Evolutionary conservation across 2,329 filamentous ascomycete genomes (phyloP).

Genomic region (Kalaharituber pfeilii): DNA sequence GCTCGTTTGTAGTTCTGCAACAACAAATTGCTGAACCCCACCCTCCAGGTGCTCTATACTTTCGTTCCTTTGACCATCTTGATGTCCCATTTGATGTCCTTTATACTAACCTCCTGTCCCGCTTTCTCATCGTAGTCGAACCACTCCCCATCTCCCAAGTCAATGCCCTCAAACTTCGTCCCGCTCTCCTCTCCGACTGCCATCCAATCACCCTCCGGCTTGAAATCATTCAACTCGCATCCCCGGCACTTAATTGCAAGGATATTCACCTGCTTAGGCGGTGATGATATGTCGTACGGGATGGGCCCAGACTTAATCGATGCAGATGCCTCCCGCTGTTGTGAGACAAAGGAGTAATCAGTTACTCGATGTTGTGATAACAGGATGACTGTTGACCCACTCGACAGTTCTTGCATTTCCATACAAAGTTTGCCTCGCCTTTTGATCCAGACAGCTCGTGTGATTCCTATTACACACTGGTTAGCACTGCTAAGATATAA

Average conservation of each 20-base stretch:
- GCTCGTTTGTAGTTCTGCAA: no score
- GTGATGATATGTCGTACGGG: conserved; percentile 52
- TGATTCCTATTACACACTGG: conserved; percentile 42
- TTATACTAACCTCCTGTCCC: conserved; percentile 79
- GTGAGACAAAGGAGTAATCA: background rate
- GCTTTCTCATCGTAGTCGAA: conserved; percentile 96
- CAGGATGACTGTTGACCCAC: conserved; percentile 32
- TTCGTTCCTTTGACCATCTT: conserved; percentile 47
- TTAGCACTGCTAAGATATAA: no score
- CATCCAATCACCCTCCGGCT: conserved; percentile 84
- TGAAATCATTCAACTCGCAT: conserved; percentile 80
- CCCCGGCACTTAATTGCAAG: conserved; percentile 88
- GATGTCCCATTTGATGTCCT: conserved; percentile 75
- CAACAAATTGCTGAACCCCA: no score
- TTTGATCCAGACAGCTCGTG: conserved; percentile 85
- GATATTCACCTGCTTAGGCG: conserved; percentile 58
- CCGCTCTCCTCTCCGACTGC: conserved; percentile 63
- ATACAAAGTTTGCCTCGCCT: conserved; percentile 98
- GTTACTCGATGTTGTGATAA: background rate
- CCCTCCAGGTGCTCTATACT: no score
- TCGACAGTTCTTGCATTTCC: conserved; percentile 97
- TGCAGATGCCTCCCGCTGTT: conserved; percentile 65
- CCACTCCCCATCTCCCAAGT: conserved; percentile 76
- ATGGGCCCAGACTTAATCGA: conserved; percentile 59
- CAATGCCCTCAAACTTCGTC: conserved; percentile 66